Conservation (phyloP, 2,329 filamentous ascomycete genomes). For the Aquanectria penicillioides region DNA sequence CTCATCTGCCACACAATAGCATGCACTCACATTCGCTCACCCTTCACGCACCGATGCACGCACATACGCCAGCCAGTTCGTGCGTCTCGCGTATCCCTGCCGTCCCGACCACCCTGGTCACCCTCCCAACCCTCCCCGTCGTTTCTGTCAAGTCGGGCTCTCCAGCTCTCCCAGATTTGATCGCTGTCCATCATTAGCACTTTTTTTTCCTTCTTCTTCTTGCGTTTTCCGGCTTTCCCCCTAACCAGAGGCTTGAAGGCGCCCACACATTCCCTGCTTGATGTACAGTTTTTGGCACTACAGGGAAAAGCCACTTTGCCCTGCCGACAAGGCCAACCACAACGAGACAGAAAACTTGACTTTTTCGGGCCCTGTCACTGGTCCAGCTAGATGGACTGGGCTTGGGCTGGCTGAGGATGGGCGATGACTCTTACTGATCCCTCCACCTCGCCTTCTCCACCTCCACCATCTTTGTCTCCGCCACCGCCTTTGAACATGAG, state of each 20-base stretch:
- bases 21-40: too few species aligned
- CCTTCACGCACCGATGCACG: constrained; percentile 21
- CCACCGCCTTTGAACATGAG: constrained; percentile 29
- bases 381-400: constrained; percentile 1
- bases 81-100: constrained; percentile 43
- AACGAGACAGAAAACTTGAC: neutral
- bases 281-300: constrained; percentile 13
- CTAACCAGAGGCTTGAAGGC: constrained; percentile 5
- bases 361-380: constrained; percentile 6
- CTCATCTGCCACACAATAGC: constrained; percentile 27
- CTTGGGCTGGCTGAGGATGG: constrained; percentile 33
- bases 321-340: constrained; percentile 10
- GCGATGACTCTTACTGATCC: constrained; percentile 38
- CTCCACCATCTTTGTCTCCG: constrained; percentile 37
- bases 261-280: too few species aligned
- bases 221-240: constrained; percentile 7
- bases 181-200: constrained; percentile 7
- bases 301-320: constrained; percentile 10
- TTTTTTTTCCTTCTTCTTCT: neutral
- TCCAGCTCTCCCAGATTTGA: constrained; percentile 7
- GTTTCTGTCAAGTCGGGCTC: neutral
- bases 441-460: constrained; percentile 23
- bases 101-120: constrained; percentile 35
- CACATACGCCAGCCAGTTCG: constrained; percentile 39
- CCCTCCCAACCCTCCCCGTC: constrained; percentile 36